Base-by-base conservation (phyloP, 1,284 basidiomycete genomes). In the Sporisorium iseilematis-ciliati region DNA sequence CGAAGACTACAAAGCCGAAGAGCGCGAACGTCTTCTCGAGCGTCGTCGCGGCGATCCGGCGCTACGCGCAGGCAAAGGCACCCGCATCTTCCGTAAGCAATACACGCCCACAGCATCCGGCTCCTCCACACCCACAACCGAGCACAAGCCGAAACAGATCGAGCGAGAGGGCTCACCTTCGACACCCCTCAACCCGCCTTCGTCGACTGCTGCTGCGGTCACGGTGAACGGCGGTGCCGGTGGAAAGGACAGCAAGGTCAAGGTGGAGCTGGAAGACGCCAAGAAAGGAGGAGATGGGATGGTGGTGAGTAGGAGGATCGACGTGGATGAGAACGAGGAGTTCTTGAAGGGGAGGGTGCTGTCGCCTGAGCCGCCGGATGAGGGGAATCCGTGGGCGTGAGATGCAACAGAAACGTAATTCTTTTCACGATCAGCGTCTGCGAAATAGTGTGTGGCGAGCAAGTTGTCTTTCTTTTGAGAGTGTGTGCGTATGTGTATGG, bases 1-100 rank as follows among this genome's bases (percentile, higher is more conserved):
- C 12, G 75, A 77, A 41, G 79, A 81, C 58, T 74, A 64, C 53
- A 61, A 76, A 57, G 78, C 78, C 12, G 79, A 81, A 60, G 79
- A 81, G 51, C 51, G 79, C 20, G 75, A 81, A 29, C 61, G 78
- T 4, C 46, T 78, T 5, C 57, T 77, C 23, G 79, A 81, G 45
- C 61, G 79, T 2, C 57, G 79, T 3, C 61, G 79, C 10, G 79
- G 79, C 25, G 79, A 81, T 42, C 78, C 79, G 12, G 79, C 79
- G 1, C 55, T 80, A 2, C 58, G 79, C 1, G 79, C 78, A 10
- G 78, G 78, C 3, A 71, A 69, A 54, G 59, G 62, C 7, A 69
- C 78, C 8, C 65, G 79, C 16, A 79, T 81, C 51, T 81, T 80
- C 41, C 62, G 69, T 35, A 75, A 75, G 52, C 63, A 78, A 46